A percentile compares a stretch with the other conserved stretches of the same genome.
phyloP scores from a whole-genome alignment of 2,329 filamentous ascomycete species.

The Thermoascus crustaceus region DNA sequence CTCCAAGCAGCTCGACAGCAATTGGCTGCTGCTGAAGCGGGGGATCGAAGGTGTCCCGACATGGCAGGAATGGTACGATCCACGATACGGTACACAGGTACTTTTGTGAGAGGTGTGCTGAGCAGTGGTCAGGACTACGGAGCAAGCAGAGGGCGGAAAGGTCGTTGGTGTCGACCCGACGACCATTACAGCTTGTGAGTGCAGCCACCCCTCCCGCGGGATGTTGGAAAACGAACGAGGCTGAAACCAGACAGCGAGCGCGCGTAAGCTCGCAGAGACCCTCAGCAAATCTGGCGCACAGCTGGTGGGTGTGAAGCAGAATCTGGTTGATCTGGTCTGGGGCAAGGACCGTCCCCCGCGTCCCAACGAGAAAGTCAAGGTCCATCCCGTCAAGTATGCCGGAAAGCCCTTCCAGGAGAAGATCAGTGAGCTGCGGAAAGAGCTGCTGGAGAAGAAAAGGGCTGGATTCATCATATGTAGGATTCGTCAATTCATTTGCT shows the following conservation, averaged over 20 bases:
- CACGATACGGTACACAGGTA: constrained; percentile 1
- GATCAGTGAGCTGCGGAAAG: constrained; percentile 77
- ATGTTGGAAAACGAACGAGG: constrained; percentile 2
- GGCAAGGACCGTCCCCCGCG: constrained; percentile 61
- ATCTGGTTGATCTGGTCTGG: constrained; percentile 91
- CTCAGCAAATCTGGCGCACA: constrained; percentile 78
- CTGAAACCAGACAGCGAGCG: constrained; percentile 42
- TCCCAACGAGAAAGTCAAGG: constrained; percentile 66
- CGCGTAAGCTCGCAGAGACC: constrained; percentile 70
- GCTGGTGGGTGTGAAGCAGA: constrained; percentile 66
- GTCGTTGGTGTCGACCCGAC: constrained; percentile 84
- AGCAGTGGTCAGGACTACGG: constrained; percentile 49
- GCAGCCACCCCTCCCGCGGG: constrained; percentile 1
- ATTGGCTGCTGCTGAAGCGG: constrained; percentile 89
- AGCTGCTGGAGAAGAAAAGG: constrained; percentile 81
- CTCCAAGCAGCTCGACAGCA: constrained; percentile 76
- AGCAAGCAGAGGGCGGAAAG: constrained; percentile 80
- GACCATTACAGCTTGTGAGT: constrained; percentile 62
- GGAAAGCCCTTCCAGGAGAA: constrained; percentile 80
- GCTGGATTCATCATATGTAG: constrained; percentile 73
- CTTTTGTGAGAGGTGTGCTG: constrained; percentile 3
- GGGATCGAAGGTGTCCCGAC: constrained; percentile 89
- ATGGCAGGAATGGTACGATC: constrained; percentile 82
- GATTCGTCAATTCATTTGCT: constrained; percentile 7
- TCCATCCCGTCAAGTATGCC: constrained; percentile 63